Base-by-base conservation (phyloP, 2,329 filamentous ascomycete genomes). In the Hypoxylon sp. region DNA sequence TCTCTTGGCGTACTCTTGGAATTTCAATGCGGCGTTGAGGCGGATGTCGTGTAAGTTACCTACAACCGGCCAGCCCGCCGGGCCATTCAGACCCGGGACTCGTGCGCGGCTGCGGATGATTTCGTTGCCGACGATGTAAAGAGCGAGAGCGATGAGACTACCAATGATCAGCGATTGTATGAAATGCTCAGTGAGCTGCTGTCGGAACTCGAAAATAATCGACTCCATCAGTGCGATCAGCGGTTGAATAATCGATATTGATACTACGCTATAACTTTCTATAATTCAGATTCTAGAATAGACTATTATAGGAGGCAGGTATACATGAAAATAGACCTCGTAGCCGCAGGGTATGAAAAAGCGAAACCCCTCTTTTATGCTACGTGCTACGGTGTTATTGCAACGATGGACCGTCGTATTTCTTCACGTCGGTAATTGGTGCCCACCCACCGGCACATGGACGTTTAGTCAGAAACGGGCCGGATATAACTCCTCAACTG, bases 41-140 rank as follows among this genome's bases (percentile, higher is more conserved):
- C 2, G 81, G 79, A 90, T 79, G 68, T 89, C 84, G 1, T 89
- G 71, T 3, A 90, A 77, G 64, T 87, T 90, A 4, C 88, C 88
- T 68, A 91, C 87, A 7, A 90, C 50, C 1, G 73, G 73, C 68
- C 70, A 73, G 3, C 73, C 73, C 43, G 48, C 68, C 0, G 73
- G 73, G 5, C 72, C 72, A 5, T 59, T 62, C 44, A 75, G 60
- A 1, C 73, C 73, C 1, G 68, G 61, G 13, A 75, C 70, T 52
- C 72, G 67, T 8, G 69, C 61, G n/a, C 65, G 61, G 11, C 54
- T 50, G 5, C 72, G 71, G 41, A 67, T 37, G n/a, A 72, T 39
- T 48, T 75, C 73, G 61, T 73, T 75, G 11, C 49, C 65, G 32
- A 70, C 34, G 26, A 75, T 44, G 48, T 69, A 72, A 17, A 73